Evolutionary conservation across 306 rosid genomes (phyloP).

Genomic region (Argentina anserina): DNA sequence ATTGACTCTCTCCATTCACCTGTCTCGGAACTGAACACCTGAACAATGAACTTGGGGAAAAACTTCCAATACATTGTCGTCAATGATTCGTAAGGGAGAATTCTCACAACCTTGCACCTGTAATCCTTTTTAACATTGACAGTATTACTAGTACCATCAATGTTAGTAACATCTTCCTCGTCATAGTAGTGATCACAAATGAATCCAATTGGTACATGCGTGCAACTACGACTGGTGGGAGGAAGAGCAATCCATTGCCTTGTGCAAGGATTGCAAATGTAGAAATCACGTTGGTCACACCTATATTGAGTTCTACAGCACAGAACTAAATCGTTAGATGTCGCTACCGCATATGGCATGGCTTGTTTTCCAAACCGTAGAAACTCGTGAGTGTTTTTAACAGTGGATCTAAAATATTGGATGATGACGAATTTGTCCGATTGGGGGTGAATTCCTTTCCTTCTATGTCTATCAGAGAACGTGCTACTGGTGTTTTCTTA

Average conservation of each 20-base stretch:
- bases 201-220: not conserved
- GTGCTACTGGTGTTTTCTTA: not conserved
- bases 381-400: not conserved
- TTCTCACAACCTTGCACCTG: not conserved
- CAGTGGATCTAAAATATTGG: not conserved
- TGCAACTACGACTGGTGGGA: not conserved
- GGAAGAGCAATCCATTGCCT: conserved; percentile 6
- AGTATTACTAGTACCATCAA: not conserved
- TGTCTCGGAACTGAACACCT: not conserved
- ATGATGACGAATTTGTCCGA: not conserved
- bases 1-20: not conserved
- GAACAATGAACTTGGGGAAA: not conserved
- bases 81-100: not conserved
- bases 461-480: not conserved
- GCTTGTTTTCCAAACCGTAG: not conserved
- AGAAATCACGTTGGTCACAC: not conserved
- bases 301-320: not conserved
- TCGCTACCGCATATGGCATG: not conserved
- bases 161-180: not conserved
- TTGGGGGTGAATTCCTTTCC: not conserved
- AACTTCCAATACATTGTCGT: too few species aligned
- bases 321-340: not conserved
- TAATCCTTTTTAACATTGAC: not conserved
- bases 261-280: not conserved
- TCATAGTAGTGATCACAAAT: not conserved